Conservation (phyloP, 2,329 filamentous ascomycete genomes). For the Verticillium nubilum region DNA sequence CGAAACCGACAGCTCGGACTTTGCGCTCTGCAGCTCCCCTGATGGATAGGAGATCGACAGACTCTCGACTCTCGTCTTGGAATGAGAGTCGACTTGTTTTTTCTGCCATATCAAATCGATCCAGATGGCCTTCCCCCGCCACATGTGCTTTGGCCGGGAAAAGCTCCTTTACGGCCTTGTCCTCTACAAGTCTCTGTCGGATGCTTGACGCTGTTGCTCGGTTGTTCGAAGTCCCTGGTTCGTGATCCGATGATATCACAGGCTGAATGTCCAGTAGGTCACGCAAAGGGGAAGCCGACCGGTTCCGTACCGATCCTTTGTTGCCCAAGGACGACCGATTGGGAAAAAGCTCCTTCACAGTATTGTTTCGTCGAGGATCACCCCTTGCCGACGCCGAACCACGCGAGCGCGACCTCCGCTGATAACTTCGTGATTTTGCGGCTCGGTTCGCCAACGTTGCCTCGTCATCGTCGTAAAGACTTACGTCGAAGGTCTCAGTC, state of each 20-base stretch:
- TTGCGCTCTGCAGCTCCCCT: constrained; percentile 49
- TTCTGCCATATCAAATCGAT: constrained; percentile 14
- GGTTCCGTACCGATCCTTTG: constrained; percentile 28
- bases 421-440: constrained; percentile 27
- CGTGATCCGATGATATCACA: background rate
- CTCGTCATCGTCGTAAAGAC: constrained; percentile 74
- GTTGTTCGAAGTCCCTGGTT: constrained; percentile 24
- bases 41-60: constrained; percentile 44
- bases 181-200: constrained; percentile 22
- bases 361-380: constrained; percentile 31
- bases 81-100: constrained; percentile 16
- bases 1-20: constrained; percentile 44
- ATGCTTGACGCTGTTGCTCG: constrained; percentile 26
- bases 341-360: constrained; percentile 60
- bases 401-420: constrained; percentile 13
- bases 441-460: constrained; percentile 23
- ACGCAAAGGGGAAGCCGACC: constrained; percentile 47
- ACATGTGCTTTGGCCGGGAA: constrained; percentile 28
- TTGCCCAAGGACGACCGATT: constrained; percentile 17
- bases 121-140: constrained; percentile 30
- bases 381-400: constrained; percentile 10
- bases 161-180: constrained; percentile 29
- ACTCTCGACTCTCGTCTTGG: background rate
- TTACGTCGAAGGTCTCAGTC: constrained; percentile 60
- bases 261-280: constrained; percentile 17